These are phyloP conservation scores for Mixia osmundae DNA, from an alignment of 1,284 basidiomycete genomes.

Conservation along the genomic window DNA sequence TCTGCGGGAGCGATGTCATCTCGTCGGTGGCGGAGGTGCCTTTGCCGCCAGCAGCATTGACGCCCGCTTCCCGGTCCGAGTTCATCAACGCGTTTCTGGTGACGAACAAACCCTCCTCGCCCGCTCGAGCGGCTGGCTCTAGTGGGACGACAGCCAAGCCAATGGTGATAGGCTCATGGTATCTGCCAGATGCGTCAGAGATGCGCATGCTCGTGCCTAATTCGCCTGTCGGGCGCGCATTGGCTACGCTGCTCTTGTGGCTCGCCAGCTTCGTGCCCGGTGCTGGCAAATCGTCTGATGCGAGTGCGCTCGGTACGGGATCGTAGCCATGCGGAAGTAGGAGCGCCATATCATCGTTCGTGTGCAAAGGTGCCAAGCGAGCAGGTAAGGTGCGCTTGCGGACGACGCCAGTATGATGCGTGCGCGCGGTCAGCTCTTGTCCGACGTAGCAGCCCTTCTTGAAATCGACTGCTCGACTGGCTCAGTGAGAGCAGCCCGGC, in stretches of 20 bases:
- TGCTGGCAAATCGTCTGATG: conserved; percentile 10
- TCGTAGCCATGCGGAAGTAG: not conserved
- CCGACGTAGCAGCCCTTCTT: conserved; percentile 95
- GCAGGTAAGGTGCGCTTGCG: conserved; percentile 75
- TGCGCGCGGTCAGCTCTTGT: conserved; percentile 88
- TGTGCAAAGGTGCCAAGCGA: conserved; percentile 29
- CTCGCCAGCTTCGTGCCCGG: conserved; percentile 9
- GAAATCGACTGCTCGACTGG: conserved; percentile 50
- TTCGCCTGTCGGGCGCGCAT: conserved; percentile 13
- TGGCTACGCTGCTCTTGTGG: conserved; percentile 4
- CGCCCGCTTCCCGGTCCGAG: no score
- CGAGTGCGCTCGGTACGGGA: conserved; percentile 8
- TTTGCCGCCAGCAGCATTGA: no score
- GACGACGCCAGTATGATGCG: conserved; percentile 79
- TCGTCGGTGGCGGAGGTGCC: no score
- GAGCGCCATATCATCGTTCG: conserved; percentile 10
- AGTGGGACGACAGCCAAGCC: conserved; percentile 13
- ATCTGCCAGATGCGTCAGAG: conserved; percentile 3
- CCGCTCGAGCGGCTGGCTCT: conserved; percentile 9
- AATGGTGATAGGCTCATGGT: conserved; percentile 8
- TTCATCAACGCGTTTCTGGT: no score
- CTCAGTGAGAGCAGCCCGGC: conserved; percentile 7
- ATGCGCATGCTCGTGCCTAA: conserved; percentile 12
- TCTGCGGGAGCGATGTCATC: no score
- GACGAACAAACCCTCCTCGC: no score